Evolutionary conservation across 495 filamentous ascomycete species (phyloP).

Genomic region (Podospora sp.): DNA sequence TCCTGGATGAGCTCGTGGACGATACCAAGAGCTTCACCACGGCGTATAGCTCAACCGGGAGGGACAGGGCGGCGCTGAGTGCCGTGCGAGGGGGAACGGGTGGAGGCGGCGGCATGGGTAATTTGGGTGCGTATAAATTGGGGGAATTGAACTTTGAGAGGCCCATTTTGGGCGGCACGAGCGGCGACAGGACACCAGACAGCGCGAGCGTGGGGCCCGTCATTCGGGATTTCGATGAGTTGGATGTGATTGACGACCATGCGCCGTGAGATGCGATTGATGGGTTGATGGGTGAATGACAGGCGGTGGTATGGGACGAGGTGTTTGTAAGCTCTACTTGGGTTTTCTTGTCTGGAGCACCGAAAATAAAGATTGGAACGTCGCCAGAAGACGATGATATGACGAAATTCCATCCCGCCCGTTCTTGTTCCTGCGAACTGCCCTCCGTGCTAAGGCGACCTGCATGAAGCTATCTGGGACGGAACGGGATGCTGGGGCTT

Average conservation of each 20-base stretch:
- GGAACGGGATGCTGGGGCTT: neutral
- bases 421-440: neutral
- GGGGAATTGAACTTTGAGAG: slow-evolving; percentile 16
- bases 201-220: slow-evolving; percentile 38
- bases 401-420: neutral
- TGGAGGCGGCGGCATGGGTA: slow-evolving; percentile 18
- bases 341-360: neutral
- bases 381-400: neutral
- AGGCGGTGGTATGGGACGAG: neutral
- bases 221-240: slow-evolving; percentile 50
- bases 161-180: slow-evolving; percentile 23
- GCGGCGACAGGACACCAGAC: slow-evolving; percentile 22
- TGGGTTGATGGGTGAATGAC: neutral
- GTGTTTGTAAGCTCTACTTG: neutral
- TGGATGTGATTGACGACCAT: slow-evolving; percentile 38
- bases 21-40: slow-evolving; percentile 32
- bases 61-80: slow-evolving; percentile 27
- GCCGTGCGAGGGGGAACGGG: slow-evolving; percentile 16
- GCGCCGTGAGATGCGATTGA: slow-evolving; percentile 20
- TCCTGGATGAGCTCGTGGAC: slow-evolving; percentile 29
- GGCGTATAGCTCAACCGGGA: slow-evolving; percentile 26
- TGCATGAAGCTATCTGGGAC: neutral
- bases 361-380: neutral
- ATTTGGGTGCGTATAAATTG: neutral
- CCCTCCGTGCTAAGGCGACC: neutral